Conservation (phyloP, 75 land plant species). For the Picea sitchensis region DNA sequence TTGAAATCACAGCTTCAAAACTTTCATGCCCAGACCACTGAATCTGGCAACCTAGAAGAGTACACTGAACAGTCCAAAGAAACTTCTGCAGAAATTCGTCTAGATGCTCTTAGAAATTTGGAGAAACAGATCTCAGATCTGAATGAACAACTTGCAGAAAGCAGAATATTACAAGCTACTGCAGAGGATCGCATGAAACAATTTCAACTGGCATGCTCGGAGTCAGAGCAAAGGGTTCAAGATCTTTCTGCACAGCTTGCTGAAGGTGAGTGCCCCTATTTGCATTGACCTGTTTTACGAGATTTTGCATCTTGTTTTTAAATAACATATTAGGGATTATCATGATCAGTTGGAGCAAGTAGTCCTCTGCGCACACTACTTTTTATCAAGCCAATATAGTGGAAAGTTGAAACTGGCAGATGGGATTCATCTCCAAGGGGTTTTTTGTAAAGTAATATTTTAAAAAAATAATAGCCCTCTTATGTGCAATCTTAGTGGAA, state of each 20-base stretch:
- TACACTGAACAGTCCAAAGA: conserved; percentile 5
- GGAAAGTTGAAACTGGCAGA: background rate
- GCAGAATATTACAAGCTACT: conserved; percentile 40
- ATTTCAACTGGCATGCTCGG: conserved; percentile 30
- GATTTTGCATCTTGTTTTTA: conserved; percentile 5
- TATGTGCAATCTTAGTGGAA: too few species aligned
- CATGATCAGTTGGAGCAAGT: background rate
- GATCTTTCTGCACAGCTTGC: conserved; percentile 54
- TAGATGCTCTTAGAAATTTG: conserved; percentile 28
- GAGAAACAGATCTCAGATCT: conserved; percentile 35
- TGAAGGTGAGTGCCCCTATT: conserved; percentile 44
- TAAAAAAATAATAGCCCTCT: too few species aligned
- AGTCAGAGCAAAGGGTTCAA: conserved; percentile 60
- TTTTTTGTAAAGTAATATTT: background rate
- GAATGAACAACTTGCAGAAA: conserved; percentile 47
- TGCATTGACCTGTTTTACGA: background rate
- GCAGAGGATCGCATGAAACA: conserved; percentile 60
- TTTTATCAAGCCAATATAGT: background rate
- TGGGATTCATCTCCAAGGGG: background rate
- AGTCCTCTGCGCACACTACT: background rate
- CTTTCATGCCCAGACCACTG: conserved; percentile 11
- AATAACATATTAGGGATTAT: background rate
- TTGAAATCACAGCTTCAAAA: conserved; percentile 42
- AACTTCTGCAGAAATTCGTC: conserved; percentile 6
- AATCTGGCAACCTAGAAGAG: background rate